Evolutionary conservation across 768 basidiomycete species (phyloP), one percentile per base, ranked within the genome.

Genomic region (Trichaptum fuscoviolaceum): DNA sequence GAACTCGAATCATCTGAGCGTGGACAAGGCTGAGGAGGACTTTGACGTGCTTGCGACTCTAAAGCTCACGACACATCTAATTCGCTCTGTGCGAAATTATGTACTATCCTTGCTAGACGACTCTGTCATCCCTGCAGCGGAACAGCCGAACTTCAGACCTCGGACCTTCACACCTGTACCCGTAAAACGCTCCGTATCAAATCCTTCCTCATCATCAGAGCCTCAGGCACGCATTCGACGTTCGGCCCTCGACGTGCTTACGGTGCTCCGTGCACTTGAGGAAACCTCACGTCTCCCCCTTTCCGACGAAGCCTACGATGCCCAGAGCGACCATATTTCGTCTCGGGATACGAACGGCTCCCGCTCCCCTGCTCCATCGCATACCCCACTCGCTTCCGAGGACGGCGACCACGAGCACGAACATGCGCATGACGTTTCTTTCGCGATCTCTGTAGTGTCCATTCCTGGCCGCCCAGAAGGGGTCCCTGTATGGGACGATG

Each of bases 31-130:
- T 65, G 6, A 23, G 30, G 58, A 66, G 12, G 65, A 68, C n/a
- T 77, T 85, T 62, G 90, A 92, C 68, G 83, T 97, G 7, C 83
- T 96, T 9, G 81, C 80, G 5, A 79, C 88, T 5, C 84, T 96
- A 66, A 89, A 92, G 75, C 86, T 82, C 0, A 95, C 94, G 0
- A 94, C 93, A 7, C 84, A 83, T 57, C 87, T 91, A 4, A 87
- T 97, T 61, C 87, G 95, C 35, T 88, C 89, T 17, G 90, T 93
- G 35, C 85, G 94, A 15, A 92, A 92, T 74, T 95, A 95, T 74
- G 78, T 95, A 23, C 79, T 95, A 35, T 87, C 90, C 0, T 84
- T 95, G 17, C 93, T 93, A 0, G 88, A 93, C 72, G 91, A 93
- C 66, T 84, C 83, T 1, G 79, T 85, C 18, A 84, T 80, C 9